A percentile compares a stretch with the other conserved stretches of the same genome.
These are phyloP conservation scores for Exophiala sideris DNA, from an alignment of 2,329 filamentous ascomycete species.

Conservation along the genomic window DNA sequence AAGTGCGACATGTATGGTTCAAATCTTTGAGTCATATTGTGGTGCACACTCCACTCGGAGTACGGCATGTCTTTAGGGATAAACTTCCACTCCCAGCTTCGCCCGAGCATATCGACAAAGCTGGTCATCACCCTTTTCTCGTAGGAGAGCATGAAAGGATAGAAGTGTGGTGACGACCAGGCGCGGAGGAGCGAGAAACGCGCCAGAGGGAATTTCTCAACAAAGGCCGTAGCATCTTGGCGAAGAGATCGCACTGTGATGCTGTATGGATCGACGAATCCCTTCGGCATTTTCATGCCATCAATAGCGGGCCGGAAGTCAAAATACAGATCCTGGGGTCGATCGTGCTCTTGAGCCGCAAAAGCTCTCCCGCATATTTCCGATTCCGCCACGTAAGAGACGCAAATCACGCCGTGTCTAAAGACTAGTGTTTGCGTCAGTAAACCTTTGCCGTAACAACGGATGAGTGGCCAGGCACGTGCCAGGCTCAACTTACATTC, in stretches of 20 bases:
- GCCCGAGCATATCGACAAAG: slow-evolving; percentile 44
- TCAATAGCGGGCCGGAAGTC: neutral
- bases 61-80: slow-evolving; percentile 47
- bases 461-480: too few relatives aligned
- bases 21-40: slow-evolving; percentile 34
- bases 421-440: slow-evolving; percentile 36
- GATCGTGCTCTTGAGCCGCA: slow-evolving; percentile 21
- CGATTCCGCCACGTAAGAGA: slow-evolving; percentile 10
- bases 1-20: slow-evolving; percentile 22
- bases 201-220: slow-evolving; percentile 26
- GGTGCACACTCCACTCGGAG: slow-evolving; percentile 45
- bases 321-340: slow-evolving; percentile 34
- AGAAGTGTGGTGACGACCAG: slow-evolving; percentile 51
- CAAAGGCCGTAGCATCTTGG: slow-evolving; percentile 28
- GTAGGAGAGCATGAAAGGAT: slow-evolving; percentile 45
- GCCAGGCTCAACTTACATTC: slow-evolving; percentile 31
- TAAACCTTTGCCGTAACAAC: too few relatives aligned
- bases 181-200: slow-evolving; percentile 45
- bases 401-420: slow-evolving; percentile 43
- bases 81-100: slow-evolving; percentile 49
- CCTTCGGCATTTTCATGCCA: neutral
- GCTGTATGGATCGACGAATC: too few relatives aligned
- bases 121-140: slow-evolving; percentile 35
- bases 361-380: neutral
- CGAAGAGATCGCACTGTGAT: too few relatives aligned